These are phyloP conservation scores for Aureobasidium sp. DNA, from an alignment of 2,329 filamentous ascomycete species.

Conservation along the genomic window DNA sequence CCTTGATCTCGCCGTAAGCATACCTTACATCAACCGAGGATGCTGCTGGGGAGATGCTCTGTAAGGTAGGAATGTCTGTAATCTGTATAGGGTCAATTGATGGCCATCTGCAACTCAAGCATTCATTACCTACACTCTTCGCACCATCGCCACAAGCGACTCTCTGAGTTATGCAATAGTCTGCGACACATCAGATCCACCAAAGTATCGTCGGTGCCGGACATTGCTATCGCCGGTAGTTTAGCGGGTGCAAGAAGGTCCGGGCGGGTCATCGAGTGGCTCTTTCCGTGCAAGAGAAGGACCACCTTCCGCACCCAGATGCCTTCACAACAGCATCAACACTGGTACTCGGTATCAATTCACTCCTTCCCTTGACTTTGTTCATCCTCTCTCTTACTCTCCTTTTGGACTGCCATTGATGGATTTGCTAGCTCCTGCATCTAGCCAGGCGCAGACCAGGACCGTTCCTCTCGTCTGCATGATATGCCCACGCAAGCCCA, in stretches of 20 bases:
- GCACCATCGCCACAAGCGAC: not conserved
- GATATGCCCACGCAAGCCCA: conserved; percentile 71
- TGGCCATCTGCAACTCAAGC: not conserved
- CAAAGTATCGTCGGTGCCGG: not conserved
- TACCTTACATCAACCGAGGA: no score
- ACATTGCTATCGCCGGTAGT: not conserved
- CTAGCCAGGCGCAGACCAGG: not conserved
- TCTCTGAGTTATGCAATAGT: not conserved
- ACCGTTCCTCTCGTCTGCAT: conserved; percentile 60
- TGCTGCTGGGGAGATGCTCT: not conserved
- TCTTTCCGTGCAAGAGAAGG: conserved; percentile 1
- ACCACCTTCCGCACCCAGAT: not conserved
- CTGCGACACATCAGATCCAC: not conserved
- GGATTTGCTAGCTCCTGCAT: not conserved
- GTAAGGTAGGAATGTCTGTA: not conserved
- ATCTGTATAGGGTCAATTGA: not conserved
- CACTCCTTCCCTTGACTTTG: conserved; percentile 8
- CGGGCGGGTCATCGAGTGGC: not conserved
- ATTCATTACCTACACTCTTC: not conserved
- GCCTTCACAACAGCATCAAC: not conserved
- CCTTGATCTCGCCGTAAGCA: not conserved
- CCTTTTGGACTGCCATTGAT: not conserved
- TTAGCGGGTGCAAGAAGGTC: not conserved
- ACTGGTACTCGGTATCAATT: not conserved
- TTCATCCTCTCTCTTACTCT: not conserved